Evolutionary conservation across 352 stramenopile genomes (phyloP).

Genomic region (Phytophthora agathidicida): DNA sequence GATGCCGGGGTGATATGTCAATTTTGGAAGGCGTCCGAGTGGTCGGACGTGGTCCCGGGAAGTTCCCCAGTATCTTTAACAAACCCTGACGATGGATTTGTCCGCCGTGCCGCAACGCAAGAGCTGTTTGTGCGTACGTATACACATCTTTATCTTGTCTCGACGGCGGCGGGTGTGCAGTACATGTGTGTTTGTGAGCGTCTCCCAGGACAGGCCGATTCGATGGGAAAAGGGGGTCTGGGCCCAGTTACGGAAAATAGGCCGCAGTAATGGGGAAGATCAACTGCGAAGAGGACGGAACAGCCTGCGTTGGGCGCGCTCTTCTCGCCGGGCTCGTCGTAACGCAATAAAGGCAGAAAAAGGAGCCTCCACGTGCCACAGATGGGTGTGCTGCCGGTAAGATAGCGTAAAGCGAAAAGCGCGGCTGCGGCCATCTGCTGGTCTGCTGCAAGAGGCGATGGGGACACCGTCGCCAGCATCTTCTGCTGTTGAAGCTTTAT

Average conservation of each 20-base stretch:
- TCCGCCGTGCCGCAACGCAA: constrained; percentile 7
- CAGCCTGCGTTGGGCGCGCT: no score
- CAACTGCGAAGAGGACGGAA: constrained; percentile 2
- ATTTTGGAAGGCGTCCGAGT: no score
- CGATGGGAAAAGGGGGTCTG: constrained; percentile 10
- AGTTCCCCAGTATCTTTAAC: no score
- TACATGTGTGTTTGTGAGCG: neutral
- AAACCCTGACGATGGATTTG: constrained; percentile 14
- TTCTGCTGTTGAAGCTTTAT: no score
- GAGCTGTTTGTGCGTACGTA: neutral
- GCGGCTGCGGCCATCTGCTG: constrained; percentile 7
- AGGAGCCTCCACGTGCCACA: constrained; percentile 4
- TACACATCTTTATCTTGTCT: no score
- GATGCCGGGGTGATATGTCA: no score
- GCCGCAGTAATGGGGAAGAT: constrained; percentile 16
- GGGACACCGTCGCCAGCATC: neutral
- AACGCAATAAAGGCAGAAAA: constrained; percentile 27
- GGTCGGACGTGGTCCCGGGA: no score
- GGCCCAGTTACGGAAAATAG: constrained; percentile 9
- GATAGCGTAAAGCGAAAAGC: constrained; percentile 1
- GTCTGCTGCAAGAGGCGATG: constrained; percentile 17
- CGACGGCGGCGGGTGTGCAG: no score
- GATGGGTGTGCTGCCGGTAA: constrained; percentile 8
- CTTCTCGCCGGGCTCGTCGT: neutral
- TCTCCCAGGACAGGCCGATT: constrained; percentile 6